phyloP scores from a whole-genome alignment of 352 stramenopile species.

The Pythium pectinolyticum region DNA sequence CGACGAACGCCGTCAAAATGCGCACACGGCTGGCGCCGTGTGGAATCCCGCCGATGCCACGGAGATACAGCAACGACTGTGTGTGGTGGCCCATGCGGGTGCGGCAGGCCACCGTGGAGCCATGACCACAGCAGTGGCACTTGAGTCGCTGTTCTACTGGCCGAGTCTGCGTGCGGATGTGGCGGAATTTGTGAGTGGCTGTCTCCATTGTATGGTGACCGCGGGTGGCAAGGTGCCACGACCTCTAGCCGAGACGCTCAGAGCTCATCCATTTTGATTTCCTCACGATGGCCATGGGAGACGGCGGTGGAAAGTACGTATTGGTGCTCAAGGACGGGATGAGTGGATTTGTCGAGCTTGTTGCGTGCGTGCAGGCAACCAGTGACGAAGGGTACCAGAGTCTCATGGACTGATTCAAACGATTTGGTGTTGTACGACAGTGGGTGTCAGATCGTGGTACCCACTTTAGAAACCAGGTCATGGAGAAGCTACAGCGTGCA shows the following conservation, averaged over 20 bases:
- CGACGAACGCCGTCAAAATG: not conserved
- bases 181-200: slow-evolving; percentile 18
- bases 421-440: slow-evolving; percentile 23
- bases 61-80: slow-evolving; percentile 23
- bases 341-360: slow-evolving; percentile 2
- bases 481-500: slow-evolving; percentile 12
- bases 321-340: slow-evolving; percentile 21
- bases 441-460: slow-evolving; percentile 34
- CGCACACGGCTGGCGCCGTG: not conserved
- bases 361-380: not conserved
- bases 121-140: slow-evolving; percentile 7
- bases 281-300: slow-evolving; percentile 12
- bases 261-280: slow-evolving; percentile 32
- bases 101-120: slow-evolving; percentile 24
- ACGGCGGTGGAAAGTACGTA: not conserved
- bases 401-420: slow-evolving; percentile 33
- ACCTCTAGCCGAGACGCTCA: slow-evolving; percentile 2
- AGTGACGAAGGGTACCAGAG: slow-evolving; percentile 3
- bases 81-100: slow-evolving; percentile 32
- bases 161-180: slow-evolving; percentile 6
- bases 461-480: slow-evolving; percentile 37
- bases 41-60: slow-evolving; percentile 27
- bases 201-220: slow-evolving; percentile 24
- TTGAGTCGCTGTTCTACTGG: slow-evolving; percentile 26
- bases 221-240: slow-evolving; percentile 13